Base-by-base conservation (phyloP, 257 asterid genomes). In the Capsicum baccatum region DNA sequence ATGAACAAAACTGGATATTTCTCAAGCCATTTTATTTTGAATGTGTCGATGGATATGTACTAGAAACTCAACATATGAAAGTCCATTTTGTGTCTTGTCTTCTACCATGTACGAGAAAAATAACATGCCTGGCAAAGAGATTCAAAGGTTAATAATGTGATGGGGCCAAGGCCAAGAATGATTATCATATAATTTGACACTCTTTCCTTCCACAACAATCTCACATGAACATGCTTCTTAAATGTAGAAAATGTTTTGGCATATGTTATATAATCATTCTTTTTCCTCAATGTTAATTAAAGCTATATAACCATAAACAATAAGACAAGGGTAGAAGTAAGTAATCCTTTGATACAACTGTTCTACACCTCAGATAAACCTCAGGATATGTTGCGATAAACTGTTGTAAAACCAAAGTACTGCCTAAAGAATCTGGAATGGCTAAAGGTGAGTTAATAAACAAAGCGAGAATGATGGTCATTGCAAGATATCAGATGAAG, bases 31-130 rank as follows among this genome's bases (percentile, higher is more conserved):
- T 91, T 97, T 97, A 84, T 84, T 92, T 85, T 97, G 99, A 88
- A 97, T 97, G 89, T 94, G 98, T 59, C 99, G 91, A 87, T 97
- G 99, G 89, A 95, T 93, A 60, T 95, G 96, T 86, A 97, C 92
- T 48, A 97, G 93, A 91, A 89, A 94, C 92, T 97, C 99, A 9
- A 95, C 97, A 56, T 97, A 97, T 13, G 99, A 92, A 69, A 89
- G 95, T 69, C 97, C 98, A 58, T 86, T 88, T 56, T 89, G 91
- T 59, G 88, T 87, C 89, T 94, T 97, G 93, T 97, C 99, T 90
- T 97, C 99, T 10, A 97, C 90, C 93, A 97, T 85, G 89, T 92
- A 86, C 17, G 98, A 93, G 88, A 90, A 88, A 83, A 97, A 97
- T 85, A 84, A 6, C 94, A 88, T 89, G 85, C 97, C 99, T 97